Percentiles rank a stretch among this genome's conserved stretches.
phyloP scores from a whole-genome alignment of 202 grass and related monocot genomes.

The Bolboschoenoplectus hybrid region DNA sequence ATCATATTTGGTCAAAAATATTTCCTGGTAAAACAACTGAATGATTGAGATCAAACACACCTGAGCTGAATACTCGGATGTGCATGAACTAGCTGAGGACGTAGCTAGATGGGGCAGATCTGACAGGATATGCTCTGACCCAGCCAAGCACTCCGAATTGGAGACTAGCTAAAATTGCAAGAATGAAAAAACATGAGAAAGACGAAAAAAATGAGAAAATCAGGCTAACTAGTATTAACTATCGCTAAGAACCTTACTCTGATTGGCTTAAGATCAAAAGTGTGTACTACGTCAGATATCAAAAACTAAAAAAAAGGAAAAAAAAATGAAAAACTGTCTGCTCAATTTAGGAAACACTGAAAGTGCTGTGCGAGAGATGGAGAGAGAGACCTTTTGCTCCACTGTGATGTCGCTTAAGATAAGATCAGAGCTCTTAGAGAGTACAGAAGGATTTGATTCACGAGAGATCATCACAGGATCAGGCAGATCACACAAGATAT shows the following conservation, averaged over 20 bases:
- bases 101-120: neutral
- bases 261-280: neutral
- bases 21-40: neutral
- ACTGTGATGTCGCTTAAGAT: neutral
- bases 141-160: neutral
- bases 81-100: neutral
- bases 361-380: neutral
- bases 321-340: neutral
- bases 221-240: neutral
- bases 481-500: conserved; percentile 21
- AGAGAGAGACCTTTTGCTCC: conserved; percentile 20
- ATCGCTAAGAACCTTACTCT: neutral
- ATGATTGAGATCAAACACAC: neutral
- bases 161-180: conserved; percentile 11
- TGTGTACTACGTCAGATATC: too few relatives aligned
- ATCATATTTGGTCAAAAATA: neutral
- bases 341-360: neutral
- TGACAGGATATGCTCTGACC: neutral
- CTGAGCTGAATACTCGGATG: conserved; percentile 2
- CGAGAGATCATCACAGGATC: conserved; percentile 20
- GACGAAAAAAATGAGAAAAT: neutral
- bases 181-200: neutral
- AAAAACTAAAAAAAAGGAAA: neutral
- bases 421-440: conserved; percentile 3
- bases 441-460: neutral